A percentile compares a stretch with the other conserved stretches of the same genome.
Conservation (phyloP, 805 yeast species). For the Saccharomycopsis oosterbeekiorum region DNA sequence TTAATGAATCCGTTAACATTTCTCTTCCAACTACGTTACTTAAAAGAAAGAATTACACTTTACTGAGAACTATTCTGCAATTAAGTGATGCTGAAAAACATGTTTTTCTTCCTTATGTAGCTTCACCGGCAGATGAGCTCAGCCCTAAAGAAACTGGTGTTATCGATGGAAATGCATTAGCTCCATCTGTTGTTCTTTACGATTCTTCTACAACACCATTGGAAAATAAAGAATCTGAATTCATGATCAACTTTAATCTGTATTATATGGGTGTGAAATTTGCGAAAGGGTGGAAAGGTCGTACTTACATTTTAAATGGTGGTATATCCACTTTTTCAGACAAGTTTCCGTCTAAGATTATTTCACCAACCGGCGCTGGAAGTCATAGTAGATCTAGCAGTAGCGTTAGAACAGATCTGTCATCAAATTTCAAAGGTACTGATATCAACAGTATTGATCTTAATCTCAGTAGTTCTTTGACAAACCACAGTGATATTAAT, state of each 20-base stretch:
- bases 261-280: background rate
- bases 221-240: slow-evolving; percentile 39
- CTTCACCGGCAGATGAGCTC: slow-evolving; percentile 17
- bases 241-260: slow-evolving; percentile 26
- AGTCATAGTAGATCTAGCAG: background rate
- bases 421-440: background rate
- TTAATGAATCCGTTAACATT: slow-evolving; percentile 57
- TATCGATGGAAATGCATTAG: background rate
- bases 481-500: background rate
- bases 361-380: slow-evolving; percentile 5
- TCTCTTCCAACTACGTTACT: slow-evolving; percentile 86
- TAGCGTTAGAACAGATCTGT: slow-evolving; percentile 4
- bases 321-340: slow-evolving; percentile 32
- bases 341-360: slow-evolving; percentile 23
- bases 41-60: slow-evolving; percentile 61
- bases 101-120: slow-evolving; percentile 31
- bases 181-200: slow-evolving; percentile 41
- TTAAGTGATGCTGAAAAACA: slow-evolving; percentile 43
- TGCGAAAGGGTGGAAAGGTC: slow-evolving; percentile 29
- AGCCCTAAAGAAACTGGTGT: background rate
- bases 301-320: slow-evolving; percentile 33
- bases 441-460: background rate
- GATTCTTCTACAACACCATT: slow-evolving; percentile 38
- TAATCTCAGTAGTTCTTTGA: background rate
- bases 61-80: slow-evolving; percentile 52